A percentile compares a stretch with the other conserved stretches of the same genome.
phyloP scores from a whole-genome alignment of 2,329 filamentous ascomycete genomes.

The Cytospora chrysosperma region DNA sequence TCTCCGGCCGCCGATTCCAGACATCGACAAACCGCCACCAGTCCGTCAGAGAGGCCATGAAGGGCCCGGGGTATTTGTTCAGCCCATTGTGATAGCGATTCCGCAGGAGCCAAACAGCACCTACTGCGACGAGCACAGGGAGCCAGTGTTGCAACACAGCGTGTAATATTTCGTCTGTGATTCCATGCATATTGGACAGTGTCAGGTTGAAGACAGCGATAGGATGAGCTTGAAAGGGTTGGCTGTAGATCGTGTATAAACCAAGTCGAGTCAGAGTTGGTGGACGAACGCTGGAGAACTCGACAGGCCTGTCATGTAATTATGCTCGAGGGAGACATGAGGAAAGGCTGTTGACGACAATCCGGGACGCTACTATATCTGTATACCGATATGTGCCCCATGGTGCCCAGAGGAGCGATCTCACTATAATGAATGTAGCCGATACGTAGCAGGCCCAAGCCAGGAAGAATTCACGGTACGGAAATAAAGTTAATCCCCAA shows the following conservation, averaged over 20 bases:
- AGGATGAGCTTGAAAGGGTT: background rate
- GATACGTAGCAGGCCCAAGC: background rate
- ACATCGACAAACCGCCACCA: slow-evolving; percentile 76
- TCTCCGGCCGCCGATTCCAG: slow-evolving; percentile 61
- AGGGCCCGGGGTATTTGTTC: slow-evolving; percentile 70
- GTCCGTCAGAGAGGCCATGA: slow-evolving; percentile 66
- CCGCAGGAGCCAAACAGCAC: slow-evolving; percentile 43
- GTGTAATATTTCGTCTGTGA: slow-evolving; percentile 37
- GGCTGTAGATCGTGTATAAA: background rate
- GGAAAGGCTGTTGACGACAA: background rate
- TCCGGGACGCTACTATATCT: background rate
- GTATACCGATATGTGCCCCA: background rate
- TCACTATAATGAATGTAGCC: background rate
- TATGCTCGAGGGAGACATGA: background rate
- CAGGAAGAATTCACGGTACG: background rate
- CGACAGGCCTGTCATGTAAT: background rate
- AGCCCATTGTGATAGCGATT: slow-evolving; percentile 58
- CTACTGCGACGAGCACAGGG: slow-evolving; percentile 33
- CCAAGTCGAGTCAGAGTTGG: background rate
- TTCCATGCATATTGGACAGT: slow-evolving; percentile 18
- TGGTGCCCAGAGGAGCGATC: background rate
- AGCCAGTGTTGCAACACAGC: slow-evolving; percentile 45
- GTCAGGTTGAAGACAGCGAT: background rate
- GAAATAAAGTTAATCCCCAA: background rate
- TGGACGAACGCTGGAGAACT: background rate